phyloP scores from a whole-genome alignment of 2,329 filamentous ascomycete genomes.

The Juglanconis juglandina region DNA sequence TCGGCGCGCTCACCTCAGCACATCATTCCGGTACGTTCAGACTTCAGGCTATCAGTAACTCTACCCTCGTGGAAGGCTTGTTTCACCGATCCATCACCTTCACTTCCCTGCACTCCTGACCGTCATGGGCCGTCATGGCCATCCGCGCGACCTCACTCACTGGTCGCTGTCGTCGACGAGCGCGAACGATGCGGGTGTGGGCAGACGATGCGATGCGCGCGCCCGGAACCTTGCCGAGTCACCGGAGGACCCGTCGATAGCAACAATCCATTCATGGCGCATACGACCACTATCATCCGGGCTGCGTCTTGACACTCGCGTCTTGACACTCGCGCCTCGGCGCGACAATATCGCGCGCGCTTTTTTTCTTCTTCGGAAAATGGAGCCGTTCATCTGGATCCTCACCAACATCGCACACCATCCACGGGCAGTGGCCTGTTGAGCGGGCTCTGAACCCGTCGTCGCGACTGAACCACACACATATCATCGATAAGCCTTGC shows the following conservation, averaged over 20 bases:
- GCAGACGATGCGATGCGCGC: not conserved
- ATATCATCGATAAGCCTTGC: not conserved
- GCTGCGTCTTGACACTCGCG: not conserved
- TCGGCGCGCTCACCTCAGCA: not conserved
- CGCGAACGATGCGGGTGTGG: not conserved
- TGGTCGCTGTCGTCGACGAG: not conserved
- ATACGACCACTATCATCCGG: not conserved
- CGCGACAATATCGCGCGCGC: no score
- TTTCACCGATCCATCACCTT: not conserved
- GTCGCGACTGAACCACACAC: not conserved
- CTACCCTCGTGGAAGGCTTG: no score
- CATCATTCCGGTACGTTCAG: not conserved
- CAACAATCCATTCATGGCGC: not conserved
- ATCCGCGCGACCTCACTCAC: not conserved
- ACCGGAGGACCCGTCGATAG: not conserved
- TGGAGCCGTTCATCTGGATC: no score
- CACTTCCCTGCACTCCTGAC: not conserved
- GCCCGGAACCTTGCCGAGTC: not conserved
- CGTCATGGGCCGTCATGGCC: not conserved
- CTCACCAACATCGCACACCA: no score
- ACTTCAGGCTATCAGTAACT: no score
- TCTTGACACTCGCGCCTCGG: no score
- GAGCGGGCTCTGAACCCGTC: not conserved
- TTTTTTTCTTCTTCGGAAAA: no score
- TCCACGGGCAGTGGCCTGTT: no score